Percentiles rank a stretch among this genome's conserved stretches.
Evolutionary conservation across 2,329 filamentous ascomycete species (phyloP).

Genomic region (Penicillium sp.): DNA sequence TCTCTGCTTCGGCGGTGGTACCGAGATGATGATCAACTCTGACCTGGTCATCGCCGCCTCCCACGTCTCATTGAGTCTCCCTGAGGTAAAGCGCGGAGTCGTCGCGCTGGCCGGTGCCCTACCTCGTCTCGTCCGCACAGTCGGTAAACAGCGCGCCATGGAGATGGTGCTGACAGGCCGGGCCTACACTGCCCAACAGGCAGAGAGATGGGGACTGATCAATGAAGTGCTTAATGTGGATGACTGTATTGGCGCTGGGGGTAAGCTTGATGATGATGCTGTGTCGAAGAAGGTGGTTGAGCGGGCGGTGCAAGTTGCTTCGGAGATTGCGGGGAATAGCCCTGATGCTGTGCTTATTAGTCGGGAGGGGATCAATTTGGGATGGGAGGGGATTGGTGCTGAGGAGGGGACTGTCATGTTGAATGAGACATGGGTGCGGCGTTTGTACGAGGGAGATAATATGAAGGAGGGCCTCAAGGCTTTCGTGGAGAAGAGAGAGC

Average conservation of each 20-base stretch:
- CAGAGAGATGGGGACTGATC: constrained; percentile 69
- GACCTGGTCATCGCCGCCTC: constrained; percentile 68
- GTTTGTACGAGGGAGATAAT: constrained; percentile 69
- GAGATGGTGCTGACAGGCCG: constrained; percentile 73
- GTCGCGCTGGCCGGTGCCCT: constrained; percentile 72
- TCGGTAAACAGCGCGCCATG: constrained; percentile 70
- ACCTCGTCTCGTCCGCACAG: constrained; percentile 65
- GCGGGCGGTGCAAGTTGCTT: constrained; percentile 63
- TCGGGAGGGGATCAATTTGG: constrained; percentile 70
- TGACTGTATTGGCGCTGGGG: constrained; percentile 18
- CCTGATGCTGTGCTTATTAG: constrained; percentile 78
- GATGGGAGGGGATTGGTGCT: constrained; percentile 71
- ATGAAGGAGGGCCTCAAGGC: constrained; percentile 73
- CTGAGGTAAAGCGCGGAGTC: constrained; percentile 72
- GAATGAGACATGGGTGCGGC: constrained; percentile 61
- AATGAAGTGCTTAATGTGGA: constrained; percentile 49
- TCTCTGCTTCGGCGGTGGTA: constrained; percentile 72
- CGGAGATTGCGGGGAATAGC: constrained; percentile 65
- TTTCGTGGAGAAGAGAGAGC: constrained; percentile 75
- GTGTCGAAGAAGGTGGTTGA: constrained; percentile 29
- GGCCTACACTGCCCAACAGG: constrained; percentile 62
- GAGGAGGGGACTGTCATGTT: constrained; percentile 64
- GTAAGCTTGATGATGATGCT: constrained; percentile 23
- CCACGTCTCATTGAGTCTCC: constrained; percentile 66
- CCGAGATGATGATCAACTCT: constrained; percentile 74